A percentile compares a stretch with the other conserved stretches of the same genome.
These are phyloP conservation scores for Forsythia viridissima DNA, from an alignment of 257 asterid genomes.

Conservation along the genomic window DNA sequence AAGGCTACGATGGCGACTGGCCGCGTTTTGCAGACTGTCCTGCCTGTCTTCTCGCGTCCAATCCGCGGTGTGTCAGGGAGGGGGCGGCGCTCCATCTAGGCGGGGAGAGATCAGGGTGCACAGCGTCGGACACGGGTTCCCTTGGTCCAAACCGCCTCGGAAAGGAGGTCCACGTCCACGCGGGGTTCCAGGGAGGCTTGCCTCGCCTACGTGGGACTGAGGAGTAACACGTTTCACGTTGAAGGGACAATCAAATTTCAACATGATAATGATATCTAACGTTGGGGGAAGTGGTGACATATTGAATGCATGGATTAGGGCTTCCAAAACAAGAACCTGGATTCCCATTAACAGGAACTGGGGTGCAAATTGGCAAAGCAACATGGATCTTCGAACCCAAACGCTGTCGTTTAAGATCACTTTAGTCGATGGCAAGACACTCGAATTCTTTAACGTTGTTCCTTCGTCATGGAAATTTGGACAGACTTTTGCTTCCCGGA, in stretches of 20 bases:
- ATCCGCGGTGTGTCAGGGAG: too few species aligned
- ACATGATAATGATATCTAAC: constrained; percentile 63
- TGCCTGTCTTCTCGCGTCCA: too few species aligned
- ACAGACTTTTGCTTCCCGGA: constrained; percentile 64
- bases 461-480: constrained; percentile 73
- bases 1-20: too few species aligned
- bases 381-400: constrained; percentile 48
- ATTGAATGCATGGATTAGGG: constrained; percentile 52
- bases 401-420: constrained; percentile 54
- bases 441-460: constrained; percentile 46
- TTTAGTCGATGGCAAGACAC: constrained; percentile 40
- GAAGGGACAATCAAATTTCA: constrained; percentile 66
- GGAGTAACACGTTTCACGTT: constrained; percentile 64
- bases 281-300: constrained; percentile 75
- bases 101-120: too few species aligned
- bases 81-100: too few species aligned
- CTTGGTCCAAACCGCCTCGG: too few species aligned
- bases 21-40: too few species aligned
- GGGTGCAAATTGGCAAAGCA: constrained; percentile 76
- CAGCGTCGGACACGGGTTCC: too few species aligned
- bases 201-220: too few species aligned
- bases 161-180: too few species aligned
- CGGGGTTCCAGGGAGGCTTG: too few species aligned
- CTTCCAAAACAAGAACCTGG: constrained; percentile 53
- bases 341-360: constrained; percentile 55